Conservation (phyloP, 306 rosid genomes). For the Malus orientalis region DNA sequence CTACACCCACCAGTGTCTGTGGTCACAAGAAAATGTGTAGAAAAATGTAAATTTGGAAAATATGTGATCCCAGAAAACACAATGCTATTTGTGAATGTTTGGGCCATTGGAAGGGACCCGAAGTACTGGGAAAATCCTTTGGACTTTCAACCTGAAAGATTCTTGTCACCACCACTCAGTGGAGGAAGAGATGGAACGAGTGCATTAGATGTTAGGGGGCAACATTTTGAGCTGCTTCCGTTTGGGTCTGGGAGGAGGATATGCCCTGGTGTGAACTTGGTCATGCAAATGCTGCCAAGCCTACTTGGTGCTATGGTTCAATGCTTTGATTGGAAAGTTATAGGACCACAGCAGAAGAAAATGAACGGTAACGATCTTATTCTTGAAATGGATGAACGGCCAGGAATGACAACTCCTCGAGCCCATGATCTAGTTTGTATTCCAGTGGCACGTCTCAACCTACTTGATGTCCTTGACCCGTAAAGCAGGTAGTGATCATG, state of each 20-base stretch:
- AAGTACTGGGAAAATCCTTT: slow-evolving; percentile 7
- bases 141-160: slow-evolving; percentile 31
- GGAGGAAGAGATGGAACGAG: not conserved
- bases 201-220: slow-evolving; percentile 21
- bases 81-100: slow-evolving; percentile 14
- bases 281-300: slow-evolving; percentile 31
- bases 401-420: slow-evolving; percentile 31
- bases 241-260: slow-evolving; percentile 55
- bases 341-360: slow-evolving; percentile 2
- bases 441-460: not conserved
- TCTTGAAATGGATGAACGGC: slow-evolving; percentile 23
- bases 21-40: slow-evolving; percentile 20
- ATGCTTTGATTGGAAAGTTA: slow-evolving; percentile 35
- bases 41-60: slow-evolving; percentile 20
- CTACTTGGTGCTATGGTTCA: slow-evolving; percentile 39
- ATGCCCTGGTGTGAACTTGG: slow-evolving; percentile 39
- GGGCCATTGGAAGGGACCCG: slow-evolving; percentile 36
- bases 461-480: not conserved
- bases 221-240: slow-evolving; percentile 28
- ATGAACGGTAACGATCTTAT: slow-evolving; percentile 1
- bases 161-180: slow-evolving; percentile 3
- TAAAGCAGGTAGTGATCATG: no score
- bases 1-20: slow-evolving; percentile 46
- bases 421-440: not conserved
- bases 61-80: slow-evolving; percentile 33